Evolutionary conservation across 768 basidiomycete species (phyloP).

Genomic region (Mycena venus): DNA sequence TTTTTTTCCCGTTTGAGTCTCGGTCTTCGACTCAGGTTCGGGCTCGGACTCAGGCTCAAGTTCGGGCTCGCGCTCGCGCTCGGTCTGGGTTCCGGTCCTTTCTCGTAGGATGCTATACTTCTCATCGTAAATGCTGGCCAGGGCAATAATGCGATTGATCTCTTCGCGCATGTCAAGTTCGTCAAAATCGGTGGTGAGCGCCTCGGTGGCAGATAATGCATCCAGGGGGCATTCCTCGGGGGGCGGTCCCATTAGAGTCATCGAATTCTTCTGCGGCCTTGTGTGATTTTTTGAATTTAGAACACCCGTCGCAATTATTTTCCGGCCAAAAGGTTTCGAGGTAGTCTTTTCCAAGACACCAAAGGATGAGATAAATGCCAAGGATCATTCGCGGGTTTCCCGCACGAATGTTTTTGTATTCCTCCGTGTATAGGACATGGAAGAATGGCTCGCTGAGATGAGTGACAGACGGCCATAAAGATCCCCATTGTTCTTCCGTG

Average conservation of each 20-base stretch:
- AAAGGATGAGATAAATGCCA: conserved; percentile 7
- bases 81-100: neutral
- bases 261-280: neutral
- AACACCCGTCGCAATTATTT: neutral
- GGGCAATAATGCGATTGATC: neutral
- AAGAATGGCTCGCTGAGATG: neutral
- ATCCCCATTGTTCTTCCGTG: neutral
- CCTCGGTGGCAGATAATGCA: neutral
- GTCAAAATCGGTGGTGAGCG: neutral
- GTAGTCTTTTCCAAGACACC: conserved; percentile 5
- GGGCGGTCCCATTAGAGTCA: too few species aligned
- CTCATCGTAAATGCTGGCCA: neutral
- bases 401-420: conserved; percentile 22
- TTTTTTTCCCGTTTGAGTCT: neutral
- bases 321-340: conserved; percentile 1
- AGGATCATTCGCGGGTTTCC: neutral
- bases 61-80: neutral
- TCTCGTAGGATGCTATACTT: neutral
- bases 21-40: too few species aligned
- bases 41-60: too few species aligned
- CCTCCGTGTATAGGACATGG: conserved; percentile 7
- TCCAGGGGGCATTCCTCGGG: neutral
- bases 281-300: conserved; percentile 8
- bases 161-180: neutral
- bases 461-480: neutral